Evolutionary conservation across 2,329 filamentous ascomycete species (phyloP).

Genomic region (Zalaria obscura): DNA sequence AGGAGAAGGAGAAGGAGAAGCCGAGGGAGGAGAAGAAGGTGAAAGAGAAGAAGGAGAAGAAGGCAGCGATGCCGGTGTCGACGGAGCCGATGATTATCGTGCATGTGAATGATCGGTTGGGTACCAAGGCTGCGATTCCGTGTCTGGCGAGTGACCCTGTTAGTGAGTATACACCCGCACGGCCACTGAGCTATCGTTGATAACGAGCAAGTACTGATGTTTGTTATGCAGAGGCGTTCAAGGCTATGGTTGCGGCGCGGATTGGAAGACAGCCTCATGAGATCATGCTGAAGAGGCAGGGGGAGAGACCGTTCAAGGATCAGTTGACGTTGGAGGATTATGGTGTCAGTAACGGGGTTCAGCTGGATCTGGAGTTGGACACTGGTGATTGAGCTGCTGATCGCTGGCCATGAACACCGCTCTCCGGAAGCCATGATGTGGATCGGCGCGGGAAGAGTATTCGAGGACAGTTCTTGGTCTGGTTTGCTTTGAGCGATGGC

Average conservation of each 20-base stretch:
- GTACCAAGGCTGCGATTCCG: slow-evolving; percentile 88
- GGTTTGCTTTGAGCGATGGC: too few relatives aligned
- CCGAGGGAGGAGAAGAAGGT: slow-evolving; percentile 13
- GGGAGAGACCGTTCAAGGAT: slow-evolving; percentile 88
- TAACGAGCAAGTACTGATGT: slow-evolving; percentile 7
- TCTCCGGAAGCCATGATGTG: too few relatives aligned
- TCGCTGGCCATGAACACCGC: too few relatives aligned
- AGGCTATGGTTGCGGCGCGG: slow-evolving; percentile 76
- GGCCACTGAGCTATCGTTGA: neutral
- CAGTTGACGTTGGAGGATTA: slow-evolving; percentile 79
- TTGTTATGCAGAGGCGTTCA: slow-evolving; percentile 49
- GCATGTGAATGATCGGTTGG: slow-evolving; percentile 85
- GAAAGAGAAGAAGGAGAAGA: slow-evolving; percentile 8
- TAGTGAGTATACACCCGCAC: slow-evolving; percentile 21
- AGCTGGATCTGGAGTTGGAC: slow-evolving; percentile 33
- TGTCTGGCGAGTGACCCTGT: slow-evolving; percentile 76
- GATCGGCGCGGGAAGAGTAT: too few relatives aligned
- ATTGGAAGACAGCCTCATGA: slow-evolving; percentile 84
- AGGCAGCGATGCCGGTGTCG: slow-evolving; percentile 16
- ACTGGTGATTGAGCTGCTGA: slow-evolving; percentile 19
- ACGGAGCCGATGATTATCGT: slow-evolving; percentile 84
- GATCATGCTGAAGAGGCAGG: slow-evolving; percentile 83
- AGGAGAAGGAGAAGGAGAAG: slow-evolving; percentile 10
- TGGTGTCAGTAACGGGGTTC: slow-evolving; percentile 80
- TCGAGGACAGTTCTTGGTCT: too few relatives aligned